Percentiles rank a stretch among this genome's conserved stretches.
These are phyloP conservation scores for Pyricularia grisea DNA, from an alignment of 2,329 filamentous ascomycete genomes.

Conservation along the genomic window DNA sequence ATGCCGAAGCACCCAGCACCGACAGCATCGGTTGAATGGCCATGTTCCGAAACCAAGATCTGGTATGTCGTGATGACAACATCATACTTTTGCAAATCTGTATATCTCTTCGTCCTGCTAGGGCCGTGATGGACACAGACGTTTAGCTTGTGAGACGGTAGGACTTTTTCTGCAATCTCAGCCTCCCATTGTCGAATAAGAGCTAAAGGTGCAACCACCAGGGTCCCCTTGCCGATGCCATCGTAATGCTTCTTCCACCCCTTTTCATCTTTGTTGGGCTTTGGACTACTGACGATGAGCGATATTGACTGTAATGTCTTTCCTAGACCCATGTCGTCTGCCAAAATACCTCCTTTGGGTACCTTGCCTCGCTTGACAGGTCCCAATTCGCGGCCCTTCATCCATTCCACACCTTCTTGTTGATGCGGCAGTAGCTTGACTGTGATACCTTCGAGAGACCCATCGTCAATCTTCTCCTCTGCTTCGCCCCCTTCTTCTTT, in stretches of 20 bases:
- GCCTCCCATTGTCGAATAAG: constrained; percentile 96
- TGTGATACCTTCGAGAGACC: constrained; percentile 64
- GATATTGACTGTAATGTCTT: constrained; percentile 95
- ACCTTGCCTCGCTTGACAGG: constrained; percentile 71
- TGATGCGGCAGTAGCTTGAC: constrained; percentile 90
- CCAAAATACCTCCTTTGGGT: constrained; percentile 88
- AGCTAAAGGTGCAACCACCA: constrained; percentile 87
- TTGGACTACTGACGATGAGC: constrained; percentile 69
- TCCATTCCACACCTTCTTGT: constrained; percentile 89
- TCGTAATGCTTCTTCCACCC: constrained; percentile 60
- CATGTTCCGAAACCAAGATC: constrained; percentile 85
- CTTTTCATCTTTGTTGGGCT: constrained; percentile 49
- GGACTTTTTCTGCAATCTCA: constrained; percentile 79
- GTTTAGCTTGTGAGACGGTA: constrained; percentile 57
- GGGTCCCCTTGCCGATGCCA: constrained; percentile 64
- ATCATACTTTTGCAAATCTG: constrained; percentile 75
- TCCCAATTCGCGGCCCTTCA: constrained; percentile 85
- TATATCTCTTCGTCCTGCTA: constrained; percentile 67
- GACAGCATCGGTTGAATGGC: constrained; percentile 53
- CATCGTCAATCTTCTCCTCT: constrained; percentile 34
- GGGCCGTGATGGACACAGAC: constrained; percentile 90
- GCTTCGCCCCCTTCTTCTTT: constrained; percentile 49
- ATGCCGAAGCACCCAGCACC: constrained; percentile 83
- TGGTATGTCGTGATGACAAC: constrained; percentile 95
- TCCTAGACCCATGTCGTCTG: constrained; percentile 94